Evolutionary conservation across 2,329 filamentous ascomycete species (phyloP), one percentile per base, ranked within the genome.

Genomic region (Cladosporium sp.): DNA sequence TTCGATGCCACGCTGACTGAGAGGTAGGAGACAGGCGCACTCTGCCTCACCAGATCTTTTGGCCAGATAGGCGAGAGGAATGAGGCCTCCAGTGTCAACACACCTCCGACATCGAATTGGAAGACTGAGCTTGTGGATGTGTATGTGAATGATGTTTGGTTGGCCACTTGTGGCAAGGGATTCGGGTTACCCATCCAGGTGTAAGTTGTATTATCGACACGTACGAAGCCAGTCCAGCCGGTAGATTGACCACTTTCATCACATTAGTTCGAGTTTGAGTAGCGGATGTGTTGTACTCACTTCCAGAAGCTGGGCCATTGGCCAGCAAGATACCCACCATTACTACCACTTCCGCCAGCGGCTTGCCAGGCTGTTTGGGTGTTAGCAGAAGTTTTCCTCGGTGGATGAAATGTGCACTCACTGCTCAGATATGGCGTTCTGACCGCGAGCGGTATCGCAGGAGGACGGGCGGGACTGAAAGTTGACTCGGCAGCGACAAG

Each of bases 111-210:
- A 61, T 84, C 78, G 75, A 90, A 83, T 8, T 79, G 84, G 69
- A 91, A 91, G 22, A 82, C 83, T 65, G 86, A 90, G 67, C 79
- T 81, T 4, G 88, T 91, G 0, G 88, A 87, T 0, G 88, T 90
- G 69, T 90, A 91, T 58, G 84, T 79, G 67, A 84, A 85, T 0
- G 81, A 76, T 2, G 78, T 81, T 69, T 91, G 88, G 19, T 81
- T 80, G 7, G 82, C 85, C 3, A 75, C 60, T 19, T 76, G 73
- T 2, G 73, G 66, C 24, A 63, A 56, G 4, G 78, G 78, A 0
- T 76, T 68, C 6, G 79, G 81, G 15, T 73, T 74, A 5, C 87
- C 87, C 82, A 90, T 83, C 86, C 86, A 90, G 58, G 82, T 84
- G 72, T 85, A 86, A 25, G 79, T 67, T 42, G 73, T 71, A 39